A percentile compares a stretch with the other conserved stretches of the same genome.
phyloP scores from a whole-genome alignment of 176 grass and related monocot genomes.

The Hsuehochloa calcarea region DNA sequence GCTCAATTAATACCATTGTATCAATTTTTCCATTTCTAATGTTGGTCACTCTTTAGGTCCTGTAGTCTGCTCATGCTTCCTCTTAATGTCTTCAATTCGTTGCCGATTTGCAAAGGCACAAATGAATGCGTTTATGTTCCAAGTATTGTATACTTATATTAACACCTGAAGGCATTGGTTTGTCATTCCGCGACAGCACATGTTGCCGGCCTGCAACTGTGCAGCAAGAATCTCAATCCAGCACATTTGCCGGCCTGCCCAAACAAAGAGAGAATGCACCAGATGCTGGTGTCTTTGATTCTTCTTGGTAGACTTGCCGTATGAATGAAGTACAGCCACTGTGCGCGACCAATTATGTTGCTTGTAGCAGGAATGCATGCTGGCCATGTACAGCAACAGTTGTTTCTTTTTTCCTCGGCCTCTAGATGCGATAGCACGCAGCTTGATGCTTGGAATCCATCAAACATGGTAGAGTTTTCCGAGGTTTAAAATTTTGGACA shows the following conservation, averaged over 20 bases:
- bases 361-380: not conserved
- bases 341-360: too few species aligned
- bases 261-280: not conserved
- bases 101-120: not conserved
- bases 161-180: not conserved
- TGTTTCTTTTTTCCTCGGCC: not conserved
- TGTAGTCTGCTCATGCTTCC: not conserved
- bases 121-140: not conserved
- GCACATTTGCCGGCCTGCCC: not conserved
- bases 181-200: not conserved
- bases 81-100: not conserved
- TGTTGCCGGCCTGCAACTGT: not conserved
- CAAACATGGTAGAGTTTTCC: not conserved
- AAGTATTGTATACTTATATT: not conserved
- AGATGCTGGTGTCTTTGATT: not conserved
- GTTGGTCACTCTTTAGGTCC: not conserved
- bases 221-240: not conserved
- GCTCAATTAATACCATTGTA: not conserved
- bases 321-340: not conserved
- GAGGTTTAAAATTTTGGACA: not conserved
- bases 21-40: not conserved
- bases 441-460: not conserved
- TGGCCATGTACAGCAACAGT: not conserved
- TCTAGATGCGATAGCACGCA: not conserved
- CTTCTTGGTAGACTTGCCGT: not conserved